A percentile compares a stretch with the other conserved stretches of the same genome.
Evolutionary conservation across 768 basidiomycete genomes (phyloP).

Genomic region (Tulasnella sp.): DNA sequence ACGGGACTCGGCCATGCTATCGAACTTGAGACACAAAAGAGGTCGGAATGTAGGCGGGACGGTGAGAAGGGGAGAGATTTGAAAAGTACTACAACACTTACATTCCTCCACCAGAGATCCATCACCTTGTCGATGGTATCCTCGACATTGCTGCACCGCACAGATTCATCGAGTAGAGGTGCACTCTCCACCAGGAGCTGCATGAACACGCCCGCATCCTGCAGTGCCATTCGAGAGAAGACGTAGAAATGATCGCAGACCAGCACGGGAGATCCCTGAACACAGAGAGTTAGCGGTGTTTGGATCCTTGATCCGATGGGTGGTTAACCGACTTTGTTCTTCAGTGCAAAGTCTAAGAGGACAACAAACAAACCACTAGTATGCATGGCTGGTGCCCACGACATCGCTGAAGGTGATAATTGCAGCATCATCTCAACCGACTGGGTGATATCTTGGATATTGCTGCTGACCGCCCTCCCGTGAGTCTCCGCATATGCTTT

Average conservation of each 20-base stretch:
- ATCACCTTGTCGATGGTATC: constrained; percentile 54
- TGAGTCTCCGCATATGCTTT: constrained; percentile 2
- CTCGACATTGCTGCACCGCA: constrained; percentile 29
- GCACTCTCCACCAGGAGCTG: constrained; percentile 59
- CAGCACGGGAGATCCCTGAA: constrained; percentile 18
- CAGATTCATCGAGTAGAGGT: constrained; percentile 30
- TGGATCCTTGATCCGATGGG: constrained; percentile 30
- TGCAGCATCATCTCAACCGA: constrained; percentile 52
- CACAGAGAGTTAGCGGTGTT: constrained; percentile 21
- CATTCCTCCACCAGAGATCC: constrained; percentile 76
- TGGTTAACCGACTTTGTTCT: constrained; percentile 46
- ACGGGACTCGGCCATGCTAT: constrained; percentile 78
- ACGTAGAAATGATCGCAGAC: constrained; percentile 63
- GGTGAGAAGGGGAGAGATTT: too few species aligned
- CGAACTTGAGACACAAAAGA: constrained; percentile 44
- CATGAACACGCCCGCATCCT: constrained; percentile 54
- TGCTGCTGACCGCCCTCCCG: constrained; percentile 38
- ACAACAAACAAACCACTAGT: constrained; percentile 58
- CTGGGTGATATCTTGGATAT: constrained; percentile 53
- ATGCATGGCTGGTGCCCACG: constrained; percentile 67
- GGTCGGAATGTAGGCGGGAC: background rate
- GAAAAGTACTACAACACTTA: constrained; percentile 30
- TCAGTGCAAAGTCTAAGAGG: constrained; percentile 46
- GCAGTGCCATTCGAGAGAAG: constrained; percentile 60
- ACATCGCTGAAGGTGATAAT: constrained; percentile 41